Evolutionary conservation across 2,329 filamentous ascomycete genomes (phyloP).

Genomic region (Torrubiellomyces zombiae): DNA sequence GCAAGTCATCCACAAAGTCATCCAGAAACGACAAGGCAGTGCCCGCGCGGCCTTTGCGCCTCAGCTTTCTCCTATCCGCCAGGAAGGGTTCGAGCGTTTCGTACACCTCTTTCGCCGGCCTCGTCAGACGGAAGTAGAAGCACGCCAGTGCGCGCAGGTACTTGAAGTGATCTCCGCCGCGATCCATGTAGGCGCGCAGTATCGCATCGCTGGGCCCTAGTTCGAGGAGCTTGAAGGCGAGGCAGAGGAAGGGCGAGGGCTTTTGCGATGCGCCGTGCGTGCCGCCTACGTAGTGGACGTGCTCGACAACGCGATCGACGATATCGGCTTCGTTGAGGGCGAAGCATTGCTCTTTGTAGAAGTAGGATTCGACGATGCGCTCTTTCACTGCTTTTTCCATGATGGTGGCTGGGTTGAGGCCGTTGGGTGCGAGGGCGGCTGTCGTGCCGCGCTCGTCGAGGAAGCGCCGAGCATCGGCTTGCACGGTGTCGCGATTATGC

Average conservation of each 20-base stretch:
- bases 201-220: slow-evolving; percentile 67
- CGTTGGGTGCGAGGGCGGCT: slow-evolving; percentile 61
- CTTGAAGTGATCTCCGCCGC: slow-evolving; percentile 61
- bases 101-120: slow-evolving; percentile 69
- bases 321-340: slow-evolving; percentile 73
- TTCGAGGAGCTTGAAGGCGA: slow-evolving; percentile 88
- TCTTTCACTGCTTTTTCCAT: slow-evolving; percentile 93
- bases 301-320: slow-evolving; percentile 75
- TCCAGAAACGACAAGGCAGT: slow-evolving; percentile 70
- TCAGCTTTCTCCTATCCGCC: slow-evolving; percentile 68
- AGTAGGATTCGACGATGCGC: slow-evolving; percentile 87
- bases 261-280: slow-evolving; percentile 73
- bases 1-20: slow-evolving; percentile 81
- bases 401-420: slow-evolving; percentile 85
- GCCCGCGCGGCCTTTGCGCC: slow-evolving; percentile 56
- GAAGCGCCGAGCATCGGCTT: slow-evolving; percentile 65
- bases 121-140: slow-evolving; percentile 86
- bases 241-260: slow-evolving; percentile 81
- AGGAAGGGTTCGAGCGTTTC: slow-evolving; percentile 65
- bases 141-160: slow-evolving; percentile 80
- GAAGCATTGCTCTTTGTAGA: slow-evolving; percentile 98
- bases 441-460: slow-evolving; percentile 81
- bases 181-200: slow-evolving; percentile 61
- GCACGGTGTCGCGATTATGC: slow-evolving; percentile 35
- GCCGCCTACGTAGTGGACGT: slow-evolving; percentile 70